These are phyloP conservation scores for Aechmea fasciata DNA, from an alignment of 176 grass and related monocot genomes.

Conservation along the genomic window DNA sequence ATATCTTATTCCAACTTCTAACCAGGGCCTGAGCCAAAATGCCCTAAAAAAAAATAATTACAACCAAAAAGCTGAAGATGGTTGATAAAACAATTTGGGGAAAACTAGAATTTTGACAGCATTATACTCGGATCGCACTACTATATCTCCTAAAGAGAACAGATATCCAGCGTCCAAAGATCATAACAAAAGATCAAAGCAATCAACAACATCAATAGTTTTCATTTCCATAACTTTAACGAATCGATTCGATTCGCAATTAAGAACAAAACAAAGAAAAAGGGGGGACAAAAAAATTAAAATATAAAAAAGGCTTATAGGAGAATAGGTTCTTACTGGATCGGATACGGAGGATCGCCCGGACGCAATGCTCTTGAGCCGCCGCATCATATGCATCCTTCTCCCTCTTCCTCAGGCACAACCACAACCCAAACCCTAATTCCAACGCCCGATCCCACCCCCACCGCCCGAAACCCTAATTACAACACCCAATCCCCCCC, in stretches of 20 bases:
- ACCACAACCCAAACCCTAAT: conserved; percentile 42
- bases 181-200: background rate
- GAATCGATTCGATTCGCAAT: background rate
- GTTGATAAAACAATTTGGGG: too few relatives aligned
- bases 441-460: background rate
- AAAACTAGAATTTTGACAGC: too few relatives aligned
- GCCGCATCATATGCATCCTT: conserved; percentile 98
- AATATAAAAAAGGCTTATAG: background rate
- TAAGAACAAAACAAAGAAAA: background rate
- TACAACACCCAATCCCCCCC: too few relatives aligned
- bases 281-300: background rate
- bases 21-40: too few relatives aligned
- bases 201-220: background rate
- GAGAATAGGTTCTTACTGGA: conserved; percentile 43
- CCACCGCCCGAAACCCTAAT: background rate
- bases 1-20: too few relatives aligned
- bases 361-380: conserved; percentile 93
- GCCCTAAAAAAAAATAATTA: too few relatives aligned
- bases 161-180: too few relatives aligned
- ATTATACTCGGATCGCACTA: too few relatives aligned
- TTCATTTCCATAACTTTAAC: background rate
- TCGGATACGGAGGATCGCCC: conserved; percentile 81
- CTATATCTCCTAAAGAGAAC: too few relatives aligned
- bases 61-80: too few relatives aligned
- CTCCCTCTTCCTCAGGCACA: background rate